Conservation (phyloP, 2,329 filamentous ascomycete species). For the Chalaropsis ovoidea region DNA sequence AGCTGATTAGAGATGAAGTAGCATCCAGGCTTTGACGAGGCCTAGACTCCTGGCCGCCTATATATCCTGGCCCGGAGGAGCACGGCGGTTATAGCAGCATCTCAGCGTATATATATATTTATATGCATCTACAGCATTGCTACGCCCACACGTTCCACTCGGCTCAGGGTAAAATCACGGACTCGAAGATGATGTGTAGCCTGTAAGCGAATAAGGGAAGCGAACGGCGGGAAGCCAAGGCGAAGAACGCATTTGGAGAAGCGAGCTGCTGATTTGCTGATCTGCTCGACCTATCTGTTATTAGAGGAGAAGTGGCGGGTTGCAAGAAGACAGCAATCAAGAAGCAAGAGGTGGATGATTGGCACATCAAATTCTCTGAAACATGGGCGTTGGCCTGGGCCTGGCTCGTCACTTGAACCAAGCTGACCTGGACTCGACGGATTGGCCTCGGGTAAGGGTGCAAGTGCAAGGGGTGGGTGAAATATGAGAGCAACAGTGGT, state of each 20-base stretch:
- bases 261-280: not conserved
- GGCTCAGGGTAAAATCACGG: not conserved
- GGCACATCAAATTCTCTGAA: not conserved
- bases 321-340: no score
- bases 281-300: not conserved
- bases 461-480: not conserved
- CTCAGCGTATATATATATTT: not conserved
- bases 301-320: not conserved
- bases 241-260: not conserved
- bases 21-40: no score
- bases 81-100: not conserved
- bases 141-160: not conserved
- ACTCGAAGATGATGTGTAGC: not conserved
- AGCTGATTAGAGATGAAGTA: no score
- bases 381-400: not conserved
- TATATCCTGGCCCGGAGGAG: no score
- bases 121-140: not conserved
- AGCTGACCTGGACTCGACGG: conserved; percentile 1
- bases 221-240: not conserved
- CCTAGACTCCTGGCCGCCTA: no score
- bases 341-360: not conserved
- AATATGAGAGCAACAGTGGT: not conserved
- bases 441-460: not conserved
- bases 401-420: not conserved
- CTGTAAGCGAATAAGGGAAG: not conserved